Percentiles rank a stretch among this genome's conserved stretches.
Evolutionary conservation across 805 yeast species (phyloP).

Genomic region (Monosporozyma servazzii): DNA sequence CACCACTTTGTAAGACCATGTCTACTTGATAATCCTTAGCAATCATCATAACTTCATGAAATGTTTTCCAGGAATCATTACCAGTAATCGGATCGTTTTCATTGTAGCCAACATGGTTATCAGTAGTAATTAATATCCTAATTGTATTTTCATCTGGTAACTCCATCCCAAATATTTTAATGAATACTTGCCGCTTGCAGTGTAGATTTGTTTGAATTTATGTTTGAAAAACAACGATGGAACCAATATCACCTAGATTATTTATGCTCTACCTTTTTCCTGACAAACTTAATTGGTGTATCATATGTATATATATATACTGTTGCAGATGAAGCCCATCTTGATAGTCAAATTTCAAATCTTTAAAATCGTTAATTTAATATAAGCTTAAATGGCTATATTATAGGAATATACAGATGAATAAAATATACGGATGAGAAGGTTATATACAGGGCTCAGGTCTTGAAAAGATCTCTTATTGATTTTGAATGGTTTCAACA

Average conservation of each 20-base stretch:
- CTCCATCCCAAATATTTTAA: conserved; percentile 10
- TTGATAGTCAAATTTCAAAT: neutral
- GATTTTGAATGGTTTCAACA: conserved; percentile 56
- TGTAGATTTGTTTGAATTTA: neutral
- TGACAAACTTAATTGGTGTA: neutral
- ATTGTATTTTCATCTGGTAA: conserved; percentile 47
- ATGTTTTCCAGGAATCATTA: conserved; percentile 80
- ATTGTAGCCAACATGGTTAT: conserved; percentile 90
- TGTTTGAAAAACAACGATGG: neutral
- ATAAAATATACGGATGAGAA: neutral
- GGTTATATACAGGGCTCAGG: neutral
- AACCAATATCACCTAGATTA: neutral
- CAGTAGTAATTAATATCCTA: conserved; percentile 76
- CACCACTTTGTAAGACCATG: conserved; percentile 88
- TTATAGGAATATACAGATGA: neutral
- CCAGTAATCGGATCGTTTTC: conserved; percentile 88
- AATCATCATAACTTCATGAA: conserved; percentile 68
- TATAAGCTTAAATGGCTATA: neutral
- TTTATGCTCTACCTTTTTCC: neutral
- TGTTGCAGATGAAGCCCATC: neutral
- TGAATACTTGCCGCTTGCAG: neutral
- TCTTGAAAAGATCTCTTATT: neutral
- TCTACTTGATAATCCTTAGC: conserved; percentile 72
- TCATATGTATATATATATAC: too few relatives aligned
- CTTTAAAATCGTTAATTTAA: neutral